phyloP scores from a whole-genome alignment of 2,329 filamentous ascomycete species.

The Calonectria hawksworthii region DNA sequence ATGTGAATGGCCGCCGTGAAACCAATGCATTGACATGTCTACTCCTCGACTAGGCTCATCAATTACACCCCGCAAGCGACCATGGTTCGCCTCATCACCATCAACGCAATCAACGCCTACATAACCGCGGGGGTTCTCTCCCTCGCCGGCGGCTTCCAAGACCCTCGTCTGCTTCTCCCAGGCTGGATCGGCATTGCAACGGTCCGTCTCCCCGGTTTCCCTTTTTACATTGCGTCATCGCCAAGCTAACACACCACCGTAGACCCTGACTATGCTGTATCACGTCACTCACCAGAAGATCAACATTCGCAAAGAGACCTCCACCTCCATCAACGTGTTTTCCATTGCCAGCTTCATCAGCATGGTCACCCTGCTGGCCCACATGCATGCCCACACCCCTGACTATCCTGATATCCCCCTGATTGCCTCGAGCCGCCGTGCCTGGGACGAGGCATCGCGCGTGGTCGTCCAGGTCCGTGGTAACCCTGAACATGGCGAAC shows the following conservation, averaged over 20 bases:
- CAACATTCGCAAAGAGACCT: conserved; percentile 84
- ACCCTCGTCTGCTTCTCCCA: conserved; percentile 79
- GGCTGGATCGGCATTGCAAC: conserved; percentile 85
- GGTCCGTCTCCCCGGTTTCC: conserved; percentile 57
- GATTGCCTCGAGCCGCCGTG: conserved; percentile 55
- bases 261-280: conserved; percentile 82
- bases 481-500: conserved; percentile 46
- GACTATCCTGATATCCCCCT: conserved; percentile 74
- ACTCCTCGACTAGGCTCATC: conserved; percentile 73
- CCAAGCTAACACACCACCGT: neutral
- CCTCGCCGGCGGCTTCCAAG: conserved; percentile 77
- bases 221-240: neutral
- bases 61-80: conserved; percentile 88
- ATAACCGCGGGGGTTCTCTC: conserved; percentile 80
- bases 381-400: conserved; percentile 74
- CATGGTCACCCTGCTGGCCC: conserved; percentile 77
- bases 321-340: conserved; percentile 82
- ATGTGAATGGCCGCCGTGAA: neutral
- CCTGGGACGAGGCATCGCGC: conserved; percentile 53
- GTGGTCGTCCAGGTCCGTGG: conserved; percentile 47
- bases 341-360: conserved; percentile 82
- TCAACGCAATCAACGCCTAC: conserved; percentile 81
- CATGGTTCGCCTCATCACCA: conserved; percentile 82
- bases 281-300: conserved; percentile 84
- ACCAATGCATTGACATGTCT: neutral